Percentiles rank a stretch among this genome's conserved stretches.
phyloP scores from a whole-genome alignment of 495 filamentous ascomycete species.

The Barbatosphaeria neglecta region DNA sequence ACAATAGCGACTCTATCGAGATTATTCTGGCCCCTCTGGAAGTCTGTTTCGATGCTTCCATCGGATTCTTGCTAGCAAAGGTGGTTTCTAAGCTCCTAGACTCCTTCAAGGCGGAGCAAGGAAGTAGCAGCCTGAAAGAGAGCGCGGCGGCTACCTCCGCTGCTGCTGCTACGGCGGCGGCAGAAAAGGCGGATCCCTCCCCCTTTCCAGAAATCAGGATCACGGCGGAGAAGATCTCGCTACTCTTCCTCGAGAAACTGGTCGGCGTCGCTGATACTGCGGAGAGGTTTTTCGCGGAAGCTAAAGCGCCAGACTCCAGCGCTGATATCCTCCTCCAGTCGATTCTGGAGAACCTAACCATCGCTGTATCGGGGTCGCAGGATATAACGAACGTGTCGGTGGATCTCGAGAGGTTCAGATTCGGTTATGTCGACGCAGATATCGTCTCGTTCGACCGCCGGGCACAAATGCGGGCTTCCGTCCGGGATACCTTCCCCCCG shows the following conservation, averaged over 20 bases:
- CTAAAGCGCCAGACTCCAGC: conserved; percentile 14
- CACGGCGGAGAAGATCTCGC: conserved; percentile 39
- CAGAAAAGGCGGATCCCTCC: conserved; percentile 9
- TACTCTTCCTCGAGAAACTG: conserved; percentile 56
- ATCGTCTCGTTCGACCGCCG: conserved; percentile 63
- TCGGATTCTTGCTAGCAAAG: conserved; percentile 53
- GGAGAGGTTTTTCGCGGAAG: conserved; percentile 22
- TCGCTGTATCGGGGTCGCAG: conserved; percentile 19
- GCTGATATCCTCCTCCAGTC: conserved; percentile 40
- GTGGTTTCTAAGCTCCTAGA: conserved; percentile 43
- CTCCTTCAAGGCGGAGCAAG: conserved; percentile 22
- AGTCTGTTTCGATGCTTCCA: conserved; percentile 55
- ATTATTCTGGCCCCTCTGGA: conserved; percentile 44
- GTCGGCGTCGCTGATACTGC: conserved; percentile 31
- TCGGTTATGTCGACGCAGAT: conserved; percentile 62
- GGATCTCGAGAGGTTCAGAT: conserved; percentile 51
- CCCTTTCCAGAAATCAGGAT: conserved; percentile 35
- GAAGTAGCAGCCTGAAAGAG: conserved; percentile 4
- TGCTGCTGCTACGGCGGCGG: conserved; percentile 10
- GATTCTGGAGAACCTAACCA: conserved; percentile 31
- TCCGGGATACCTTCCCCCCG: conserved; percentile 46
- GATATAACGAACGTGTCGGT: conserved; percentile 29
- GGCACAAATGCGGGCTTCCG: conserved; percentile 59
- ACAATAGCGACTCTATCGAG: conserved; percentile 34
- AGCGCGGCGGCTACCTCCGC: conserved; percentile 10